These are phyloP conservation scores for Neonectria hederae DNA, from an alignment of 2,329 filamentous ascomycete species.

Conservation along the genomic window DNA sequence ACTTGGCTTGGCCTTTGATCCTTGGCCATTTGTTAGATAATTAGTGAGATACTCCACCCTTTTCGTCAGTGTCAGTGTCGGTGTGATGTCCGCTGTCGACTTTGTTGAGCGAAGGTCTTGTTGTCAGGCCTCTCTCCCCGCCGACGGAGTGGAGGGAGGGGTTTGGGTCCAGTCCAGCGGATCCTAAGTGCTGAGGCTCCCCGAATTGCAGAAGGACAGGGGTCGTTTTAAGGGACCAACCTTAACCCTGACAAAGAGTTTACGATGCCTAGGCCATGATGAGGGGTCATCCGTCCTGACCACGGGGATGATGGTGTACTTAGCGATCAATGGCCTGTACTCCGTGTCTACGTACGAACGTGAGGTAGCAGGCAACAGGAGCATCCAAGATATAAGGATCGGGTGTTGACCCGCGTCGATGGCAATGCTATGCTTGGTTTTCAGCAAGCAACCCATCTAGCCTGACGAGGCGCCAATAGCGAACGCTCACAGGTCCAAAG, in stretches of 20 bases:
- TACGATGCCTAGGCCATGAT: too few relatives aligned
- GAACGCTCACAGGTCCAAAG: conserved; percentile 2
- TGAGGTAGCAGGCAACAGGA: not conserved
- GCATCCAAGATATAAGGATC: conserved; percentile 5
- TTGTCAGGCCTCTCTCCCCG: too few relatives aligned
- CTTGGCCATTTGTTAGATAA: too few relatives aligned
- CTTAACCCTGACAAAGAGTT: conserved; percentile 13
- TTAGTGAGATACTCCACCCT: not conserved
- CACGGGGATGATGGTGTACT: not conserved
- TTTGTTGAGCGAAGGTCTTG: conserved; percentile 10
- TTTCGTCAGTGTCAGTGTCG: not conserved
- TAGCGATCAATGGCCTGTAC: too few relatives aligned
- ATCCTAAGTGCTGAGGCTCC: conserved; percentile 24
- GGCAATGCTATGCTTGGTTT: conserved; percentile 12
- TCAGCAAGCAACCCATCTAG: not conserved
- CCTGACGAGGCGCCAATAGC: not conserved
- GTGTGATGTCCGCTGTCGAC: not conserved
- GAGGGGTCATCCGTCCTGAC: not conserved
- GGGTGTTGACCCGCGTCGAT: not conserved
- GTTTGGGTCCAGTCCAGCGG: conserved; percentile 27
- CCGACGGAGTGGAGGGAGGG: conserved; percentile 24
- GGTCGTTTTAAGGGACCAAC: conserved; percentile 14
- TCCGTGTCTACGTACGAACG: too few relatives aligned
- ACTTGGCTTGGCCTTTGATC: not conserved
- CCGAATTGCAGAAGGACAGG: conserved; percentile 27